Evolutionary conservation across 768 basidiomycete genomes (phyloP), one percentile per base, ranked within the genome.

Genomic region (Brasilioporus rufonigricans): DNA sequence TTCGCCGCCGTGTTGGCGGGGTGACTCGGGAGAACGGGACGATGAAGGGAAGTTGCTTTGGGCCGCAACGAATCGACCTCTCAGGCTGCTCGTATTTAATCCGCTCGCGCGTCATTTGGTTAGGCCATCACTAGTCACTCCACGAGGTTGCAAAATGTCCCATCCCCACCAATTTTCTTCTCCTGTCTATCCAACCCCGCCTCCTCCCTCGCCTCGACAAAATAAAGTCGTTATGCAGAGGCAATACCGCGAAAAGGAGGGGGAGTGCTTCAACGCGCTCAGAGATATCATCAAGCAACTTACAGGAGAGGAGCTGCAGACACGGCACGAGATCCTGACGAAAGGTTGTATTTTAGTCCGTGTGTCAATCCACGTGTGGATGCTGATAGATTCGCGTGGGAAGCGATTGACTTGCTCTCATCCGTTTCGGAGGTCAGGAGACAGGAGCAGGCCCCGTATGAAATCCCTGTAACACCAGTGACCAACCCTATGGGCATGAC

Each of bases 211-310:
- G 8, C 18, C 50, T 18, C 60, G 19, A 43, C 50, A 46, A 35
- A 50, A 18, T 24, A 68, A 70, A 46, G 51, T 40, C 24, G n/a
- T 14, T 2, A 26, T 23, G 33, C 68, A 69, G 38, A 59, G 36
- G 39, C 46, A 45, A 24, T 69, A 69, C 38, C 66, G 68, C 26
- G 49, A 59, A 33, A 68, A 55, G 43, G 66, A 69, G 32, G 38
- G 46, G 8, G 61, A 59, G 1, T 56, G 36, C 38, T 57, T 69
- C 21, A 48, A 18, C 2, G 24, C 23, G 1, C 64, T 69, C n/a
- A 54, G 57, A 12, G 44, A 36, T 1, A 24, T 45, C 43, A 62
- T 70, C 44, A 55, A 44, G n/a, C 27, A 54, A 8, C 41, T 68
- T 35, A 70, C 60, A 0, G 53, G 58, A 18, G 48, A 59, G 11